Evolutionary conservation across 108 stramenopile genomes (phyloP).

Genomic region (Stephanodiscus triporus): DNA sequence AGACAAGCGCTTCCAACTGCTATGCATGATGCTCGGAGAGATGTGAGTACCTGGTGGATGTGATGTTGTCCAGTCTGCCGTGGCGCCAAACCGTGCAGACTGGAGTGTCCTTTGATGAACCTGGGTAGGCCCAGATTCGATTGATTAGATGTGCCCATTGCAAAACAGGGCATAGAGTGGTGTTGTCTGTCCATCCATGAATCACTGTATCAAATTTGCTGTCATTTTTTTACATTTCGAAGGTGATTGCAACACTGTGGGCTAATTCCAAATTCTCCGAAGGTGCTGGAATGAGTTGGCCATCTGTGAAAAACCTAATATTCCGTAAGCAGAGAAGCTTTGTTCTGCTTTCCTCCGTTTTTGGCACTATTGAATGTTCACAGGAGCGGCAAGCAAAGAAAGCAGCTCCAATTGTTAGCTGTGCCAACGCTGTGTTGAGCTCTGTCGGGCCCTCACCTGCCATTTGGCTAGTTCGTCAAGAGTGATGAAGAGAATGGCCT

Average conservation of each 20-base stretch:
- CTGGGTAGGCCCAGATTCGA: conserved; percentile 19
- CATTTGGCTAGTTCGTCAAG: neutral
- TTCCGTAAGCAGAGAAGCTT: conserved; percentile 4
- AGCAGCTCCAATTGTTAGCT: conserved; percentile 5
- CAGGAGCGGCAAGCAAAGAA: conserved; percentile 32
- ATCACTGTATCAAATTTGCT: conserved; percentile 18
- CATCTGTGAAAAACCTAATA: conserved; percentile 12
- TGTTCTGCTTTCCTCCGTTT: neutral
- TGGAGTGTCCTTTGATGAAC: conserved; percentile 3
- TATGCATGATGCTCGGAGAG: neutral
- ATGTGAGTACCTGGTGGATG: conserved; percentile 3
- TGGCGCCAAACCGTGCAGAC: conserved; percentile 5
- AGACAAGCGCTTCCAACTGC: conserved; percentile 6
- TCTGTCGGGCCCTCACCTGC: conserved; percentile 1
- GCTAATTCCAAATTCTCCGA: neutral
- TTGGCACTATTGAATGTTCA: conserved; percentile 29
- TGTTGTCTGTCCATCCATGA: neutral
- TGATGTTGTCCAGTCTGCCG: conserved; percentile 8
- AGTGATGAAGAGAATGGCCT: neutral
- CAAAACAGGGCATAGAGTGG: conserved; percentile 29
- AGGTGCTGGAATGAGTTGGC: neutral
- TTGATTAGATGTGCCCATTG: conserved; percentile 14
- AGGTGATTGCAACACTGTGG: conserved; percentile 25
- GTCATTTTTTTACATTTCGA: conserved; percentile 27
- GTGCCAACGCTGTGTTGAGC: neutral